phyloP scores from a whole-genome alignment of 2,329 filamentous ascomycete species.

The Tolypocladium album region DNA sequence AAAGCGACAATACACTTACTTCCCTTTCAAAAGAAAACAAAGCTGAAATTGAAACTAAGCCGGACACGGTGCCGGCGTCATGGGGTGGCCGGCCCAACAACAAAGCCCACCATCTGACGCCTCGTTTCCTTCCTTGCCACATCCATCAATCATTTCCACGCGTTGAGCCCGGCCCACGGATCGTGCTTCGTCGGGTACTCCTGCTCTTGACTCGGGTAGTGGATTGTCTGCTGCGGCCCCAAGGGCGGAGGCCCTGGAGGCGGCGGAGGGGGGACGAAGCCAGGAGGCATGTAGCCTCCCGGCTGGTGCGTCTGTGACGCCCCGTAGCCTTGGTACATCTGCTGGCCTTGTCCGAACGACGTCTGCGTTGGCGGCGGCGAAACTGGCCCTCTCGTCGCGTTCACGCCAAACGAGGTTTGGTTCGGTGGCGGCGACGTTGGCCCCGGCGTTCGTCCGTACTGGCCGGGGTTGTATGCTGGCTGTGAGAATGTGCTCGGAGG shows the following conservation, averaged over 20 bases:
- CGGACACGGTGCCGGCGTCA: too few relatives aligned
- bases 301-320: conserved; percentile 21
- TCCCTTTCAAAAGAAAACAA: not conserved
- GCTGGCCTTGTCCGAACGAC: conserved; percentile 29
- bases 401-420: conserved; percentile 39
- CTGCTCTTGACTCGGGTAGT: conserved; percentile 32
- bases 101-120: not conserved
- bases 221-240: conserved; percentile 51
- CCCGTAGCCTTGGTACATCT: conserved; percentile 28
- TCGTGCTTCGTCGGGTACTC: conserved; percentile 27
- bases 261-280: conserved; percentile 53
- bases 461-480: conserved; percentile 46
- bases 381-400: conserved; percentile 27
- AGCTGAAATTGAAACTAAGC: too few relatives aligned
- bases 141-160: conserved; percentile 34
- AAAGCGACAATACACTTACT: not conserved
- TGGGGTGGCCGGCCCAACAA: not conserved
- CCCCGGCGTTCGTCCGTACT: conserved; percentile 46
- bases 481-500: conserved; percentile 35
- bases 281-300: conserved; percentile 37
- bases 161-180: conserved; percentile 41
- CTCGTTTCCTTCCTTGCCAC: not conserved
- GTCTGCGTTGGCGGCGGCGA: conserved; percentile 50
- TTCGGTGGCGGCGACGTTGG: conserved; percentile 54
- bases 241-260: conserved; percentile 52